Evolutionary conservation across 2,329 filamentous ascomycete species (phyloP), one percentile per base, ranked within the genome.

Genomic region (Diaporthe amygdali): DNA sequence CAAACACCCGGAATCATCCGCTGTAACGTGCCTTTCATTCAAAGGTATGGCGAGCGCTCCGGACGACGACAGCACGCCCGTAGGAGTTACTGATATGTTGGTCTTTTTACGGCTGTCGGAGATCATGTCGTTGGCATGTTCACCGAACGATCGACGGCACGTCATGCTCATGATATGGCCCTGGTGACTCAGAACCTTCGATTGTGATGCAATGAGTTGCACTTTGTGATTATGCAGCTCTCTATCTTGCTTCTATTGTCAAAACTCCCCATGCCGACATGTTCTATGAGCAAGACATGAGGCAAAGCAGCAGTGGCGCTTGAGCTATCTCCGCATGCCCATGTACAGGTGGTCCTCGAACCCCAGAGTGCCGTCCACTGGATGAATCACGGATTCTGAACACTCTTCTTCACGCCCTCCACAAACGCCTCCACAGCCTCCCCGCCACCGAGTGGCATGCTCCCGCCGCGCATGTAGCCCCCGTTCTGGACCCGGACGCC

Each of bases 391-490:
- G 81, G 76, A 77, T 87, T 82, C 71, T 93, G 88, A 0, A 95
- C 92, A 7, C 90, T 91, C 83, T 90, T 92, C 87, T 93, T 96
- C 59, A 98, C 91, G 3, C 96, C 96, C 69, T 97, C 90, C 27
- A 99, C 88, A 82, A 99, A 99, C 4, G 93, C 94, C 83, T 97
- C 92, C 2, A 99, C 91, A 15, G 96, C 96, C 76, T 96, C 92
- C 7, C 93, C 94, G 66, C 95, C 95, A 52, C 95, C 96, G 55
- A 98, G 82, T 2, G 96, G 95, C 84, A 98, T 91, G 64, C 90
- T 92, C 7, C 94, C 92, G 69, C 93, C 91, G 73, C 88, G 88
- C 77, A 97, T 88, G 74, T 93, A 93, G 4, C 96, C 96, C n/a
- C 93, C 93, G 79, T 97, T 94, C 78, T 92, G 89, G 25, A 99